These are phyloP conservation scores for Suillus placidus DNA, from an alignment of 768 basidiomycete genomes.

Conservation along the genomic window DNA sequence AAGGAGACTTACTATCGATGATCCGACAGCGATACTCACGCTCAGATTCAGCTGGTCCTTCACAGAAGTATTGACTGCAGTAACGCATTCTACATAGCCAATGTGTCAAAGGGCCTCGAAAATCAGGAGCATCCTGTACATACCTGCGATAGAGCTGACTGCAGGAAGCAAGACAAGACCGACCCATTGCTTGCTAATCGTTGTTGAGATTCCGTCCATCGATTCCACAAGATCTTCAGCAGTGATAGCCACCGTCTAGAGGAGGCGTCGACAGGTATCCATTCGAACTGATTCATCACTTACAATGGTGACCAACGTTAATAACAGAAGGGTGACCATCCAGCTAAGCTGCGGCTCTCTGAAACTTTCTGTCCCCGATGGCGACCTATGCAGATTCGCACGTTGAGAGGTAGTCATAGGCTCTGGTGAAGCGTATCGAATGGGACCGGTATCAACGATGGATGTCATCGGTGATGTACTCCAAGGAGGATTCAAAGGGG, in stretches of 20 bases:
- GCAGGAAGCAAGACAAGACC: constrained; percentile 87
- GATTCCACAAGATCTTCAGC: constrained; percentile 81
- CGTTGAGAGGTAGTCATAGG: constrained; percentile 15
- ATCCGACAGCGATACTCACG: constrained; percentile 82
- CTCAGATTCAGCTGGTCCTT: constrained; percentile 82
- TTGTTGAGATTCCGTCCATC: constrained; percentile 74
- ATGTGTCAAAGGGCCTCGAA: not conserved
- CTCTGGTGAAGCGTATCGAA: constrained; percentile 14
- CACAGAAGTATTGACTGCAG: constrained; percentile 87
- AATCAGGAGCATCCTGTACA: constrained; percentile 10
- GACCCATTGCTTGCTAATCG: constrained; percentile 85
- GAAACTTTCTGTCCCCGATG: constrained; percentile 25
- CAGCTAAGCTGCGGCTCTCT: constrained; percentile 63
- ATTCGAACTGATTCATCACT: constrained; percentile 25
- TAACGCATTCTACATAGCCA: constrained; percentile 69
- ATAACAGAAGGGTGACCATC: constrained; percentile 54
- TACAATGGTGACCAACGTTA: constrained; percentile 66
- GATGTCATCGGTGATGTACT: constrained; percentile 20
- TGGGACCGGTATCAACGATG: constrained; percentile 7
- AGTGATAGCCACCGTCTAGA: constrained; percentile 56
- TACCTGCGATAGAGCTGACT: constrained; percentile 79
- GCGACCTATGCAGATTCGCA: constrained; percentile 16
- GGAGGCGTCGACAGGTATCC: not conserved
- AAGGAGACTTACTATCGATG: constrained; percentile 59
- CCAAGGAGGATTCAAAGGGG: constrained; percentile 10